Evolutionary conservation across 106 monocot genomes (phyloP).

Genomic region (Acanthochlamys bracteata): DNA sequence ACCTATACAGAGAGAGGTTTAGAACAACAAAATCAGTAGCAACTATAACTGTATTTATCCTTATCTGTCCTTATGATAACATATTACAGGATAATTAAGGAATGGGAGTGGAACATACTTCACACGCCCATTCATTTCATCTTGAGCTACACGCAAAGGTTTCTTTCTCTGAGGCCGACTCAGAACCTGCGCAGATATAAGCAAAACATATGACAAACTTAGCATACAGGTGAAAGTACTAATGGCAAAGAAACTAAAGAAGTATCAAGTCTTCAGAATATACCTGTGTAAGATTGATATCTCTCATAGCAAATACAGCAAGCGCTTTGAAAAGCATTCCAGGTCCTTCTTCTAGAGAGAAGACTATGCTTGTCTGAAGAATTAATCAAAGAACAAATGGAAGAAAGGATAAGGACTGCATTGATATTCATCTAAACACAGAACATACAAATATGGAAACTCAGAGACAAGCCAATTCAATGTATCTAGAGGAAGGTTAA

Average conservation of each 20-base stretch:
- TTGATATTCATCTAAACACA: no score
- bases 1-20: slow-evolving; percentile 35
- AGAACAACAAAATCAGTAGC: slow-evolving; percentile 6
- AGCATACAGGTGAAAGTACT: background rate
- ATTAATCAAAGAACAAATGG: no score
- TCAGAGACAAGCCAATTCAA: background rate
- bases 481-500: background rate
- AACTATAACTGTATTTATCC: background rate
- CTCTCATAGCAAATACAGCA: slow-evolving; percentile 88
- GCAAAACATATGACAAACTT: background rate
- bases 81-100: background rate
- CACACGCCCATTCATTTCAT: slow-evolving; percentile 30
- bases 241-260: background rate
- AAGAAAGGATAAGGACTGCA: background rate
- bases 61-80: background rate
- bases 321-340: slow-evolving; percentile 92
- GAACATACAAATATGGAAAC: no score
- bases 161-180: slow-evolving; percentile 63
- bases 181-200: slow-evolving; percentile 55
- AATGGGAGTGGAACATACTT: slow-evolving; percentile 26
- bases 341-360: slow-evolving; percentile 96
- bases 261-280: background rate
- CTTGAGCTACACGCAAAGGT: slow-evolving; percentile 37
- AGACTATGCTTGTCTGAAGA: slow-evolving; percentile 93
- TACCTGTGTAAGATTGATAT: slow-evolving; percentile 92